Percentiles rank a stretch among this genome's conserved stretches.
phyloP scores from a whole-genome alignment of 352 stramenopile genomes.

The Phytophthora palmivora region DNA sequence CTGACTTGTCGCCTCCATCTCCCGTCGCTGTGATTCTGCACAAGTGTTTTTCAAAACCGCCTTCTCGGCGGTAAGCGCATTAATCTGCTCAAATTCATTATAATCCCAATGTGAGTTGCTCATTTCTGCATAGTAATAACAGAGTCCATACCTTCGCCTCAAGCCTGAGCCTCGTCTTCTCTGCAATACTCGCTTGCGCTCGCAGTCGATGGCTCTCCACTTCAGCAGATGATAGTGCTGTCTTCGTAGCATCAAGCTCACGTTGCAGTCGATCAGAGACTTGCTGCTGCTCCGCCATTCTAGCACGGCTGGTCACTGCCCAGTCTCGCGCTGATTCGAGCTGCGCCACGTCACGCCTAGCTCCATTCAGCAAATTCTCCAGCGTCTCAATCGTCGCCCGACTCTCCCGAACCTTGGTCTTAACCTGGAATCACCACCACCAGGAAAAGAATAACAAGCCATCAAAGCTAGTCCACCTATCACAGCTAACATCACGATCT shows the following conservation, averaged over 20 bases:
- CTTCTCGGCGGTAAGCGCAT: constrained; percentile 53
- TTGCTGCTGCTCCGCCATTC: constrained; percentile 46
- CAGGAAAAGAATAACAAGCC: not conserved
- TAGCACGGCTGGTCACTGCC: constrained; percentile 33
- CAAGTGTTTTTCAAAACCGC: constrained; percentile 42
- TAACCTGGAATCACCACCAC: constrained; percentile 31
- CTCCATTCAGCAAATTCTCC: constrained; percentile 33
- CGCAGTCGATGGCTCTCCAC: constrained; percentile 47
- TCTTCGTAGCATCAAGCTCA: constrained; percentile 42
- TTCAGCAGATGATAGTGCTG: constrained; percentile 31
- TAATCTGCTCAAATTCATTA: constrained; percentile 44
- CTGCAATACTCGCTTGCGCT: constrained; percentile 26
- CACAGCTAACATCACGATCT: not conserved
- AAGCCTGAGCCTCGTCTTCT: constrained; percentile 51
- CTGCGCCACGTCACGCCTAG: constrained; percentile 36
- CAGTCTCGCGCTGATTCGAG: constrained; percentile 48
- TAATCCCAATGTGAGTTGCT: not conserved
- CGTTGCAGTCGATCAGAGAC: constrained; percentile 32
- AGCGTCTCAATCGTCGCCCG: constrained; percentile 44
- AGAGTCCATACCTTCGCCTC: constrained; percentile 49
- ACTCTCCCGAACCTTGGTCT: constrained; percentile 45
- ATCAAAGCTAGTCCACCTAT: no score
- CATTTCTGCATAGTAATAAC: not conserved
- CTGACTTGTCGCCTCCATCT: constrained; percentile 54
- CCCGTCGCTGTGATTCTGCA: constrained; percentile 43